phyloP scores from a whole-genome alignment of 2,329 filamentous ascomycete species.

The Cercospora canescens region DNA sequence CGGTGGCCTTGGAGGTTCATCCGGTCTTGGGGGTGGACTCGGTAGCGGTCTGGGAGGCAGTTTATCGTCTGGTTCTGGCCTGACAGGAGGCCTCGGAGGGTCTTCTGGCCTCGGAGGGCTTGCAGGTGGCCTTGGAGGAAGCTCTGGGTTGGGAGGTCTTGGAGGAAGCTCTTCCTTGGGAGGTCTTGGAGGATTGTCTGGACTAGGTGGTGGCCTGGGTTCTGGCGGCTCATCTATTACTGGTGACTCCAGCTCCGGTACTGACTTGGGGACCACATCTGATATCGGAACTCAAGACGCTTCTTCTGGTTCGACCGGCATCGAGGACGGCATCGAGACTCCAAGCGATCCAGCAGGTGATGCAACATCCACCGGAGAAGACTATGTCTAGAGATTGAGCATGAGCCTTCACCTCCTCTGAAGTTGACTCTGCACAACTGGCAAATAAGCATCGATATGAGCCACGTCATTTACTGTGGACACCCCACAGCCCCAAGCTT shows the following conservation, averaged over 20 bases:
- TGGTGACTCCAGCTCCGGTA: background rate
- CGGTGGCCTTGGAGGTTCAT: too few relatives aligned
- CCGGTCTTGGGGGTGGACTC: conserved; percentile 3
- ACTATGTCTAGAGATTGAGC: background rate
- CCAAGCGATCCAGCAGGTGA: background rate
- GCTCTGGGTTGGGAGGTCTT: too few relatives aligned
- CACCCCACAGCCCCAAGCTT: background rate
- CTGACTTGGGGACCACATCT: background rate
- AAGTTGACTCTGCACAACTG: background rate
- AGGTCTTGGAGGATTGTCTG: background rate
- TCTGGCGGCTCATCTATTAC: background rate
- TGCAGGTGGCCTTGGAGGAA: background rate
- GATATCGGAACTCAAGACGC: background rate
- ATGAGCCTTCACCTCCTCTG: background rate
- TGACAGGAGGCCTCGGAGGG: background rate
- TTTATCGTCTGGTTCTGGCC: background rate
- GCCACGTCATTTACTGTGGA: background rate
- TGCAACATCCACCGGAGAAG: background rate
- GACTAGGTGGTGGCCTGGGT: background rate
- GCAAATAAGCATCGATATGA: background rate
- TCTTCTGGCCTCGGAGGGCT: background rate
- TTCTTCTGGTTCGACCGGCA: background rate
- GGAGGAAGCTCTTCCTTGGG: too few relatives aligned
- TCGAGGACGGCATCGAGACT: background rate
- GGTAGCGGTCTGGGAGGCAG: background rate